Percentiles rank a stretch among this genome's conserved stretches.
These are phyloP conservation scores for Mycena maculata DNA, from an alignment of 768 basidiomycete species.

Conservation along the genomic window DNA sequence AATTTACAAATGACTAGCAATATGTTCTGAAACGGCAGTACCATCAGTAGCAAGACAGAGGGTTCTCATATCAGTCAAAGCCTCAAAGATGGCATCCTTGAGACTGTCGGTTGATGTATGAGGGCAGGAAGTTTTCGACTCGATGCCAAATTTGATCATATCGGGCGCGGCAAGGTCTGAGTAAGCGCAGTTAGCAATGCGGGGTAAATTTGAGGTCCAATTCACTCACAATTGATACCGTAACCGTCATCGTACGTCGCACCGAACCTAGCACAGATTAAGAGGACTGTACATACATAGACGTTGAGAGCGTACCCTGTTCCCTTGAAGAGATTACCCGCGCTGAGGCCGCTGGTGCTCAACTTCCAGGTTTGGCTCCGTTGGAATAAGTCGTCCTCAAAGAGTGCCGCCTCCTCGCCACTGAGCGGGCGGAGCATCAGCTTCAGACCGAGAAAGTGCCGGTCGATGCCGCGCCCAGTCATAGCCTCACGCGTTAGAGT, in stretches of 20 bases:
- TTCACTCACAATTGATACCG: conserved; percentile 84
- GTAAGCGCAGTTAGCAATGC: conserved; percentile 11
- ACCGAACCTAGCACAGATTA: conserved; percentile 69
- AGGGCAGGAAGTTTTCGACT: conserved; percentile 81
- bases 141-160: conserved; percentile 91
- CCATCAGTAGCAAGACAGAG: conserved; percentile 55
- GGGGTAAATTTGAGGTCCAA: neutral
- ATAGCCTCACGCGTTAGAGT: conserved; percentile 81
- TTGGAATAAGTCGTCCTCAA: conserved; percentile 82
- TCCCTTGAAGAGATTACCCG: conserved; percentile 86
- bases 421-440: conserved; percentile 67
- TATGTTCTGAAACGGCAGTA: conserved; percentile 21
- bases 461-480: conserved; percentile 86
- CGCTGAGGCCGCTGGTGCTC: conserved; percentile 90
- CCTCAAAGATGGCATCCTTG: conserved; percentile 68
- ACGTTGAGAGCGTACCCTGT: conserved; percentile 70
- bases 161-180: conserved; percentile 84
- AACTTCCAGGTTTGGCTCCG: conserved; percentile 87
- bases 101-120: conserved; percentile 79
- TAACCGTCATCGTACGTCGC: conserved; percentile 86
- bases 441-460: conserved; percentile 89
- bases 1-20: conserved; percentile 47
- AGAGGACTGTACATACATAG: neutral
- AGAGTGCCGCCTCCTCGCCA: conserved; percentile 70
- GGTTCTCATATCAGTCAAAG: conserved; percentile 75